Conservation (phyloP, 176 grass and related monocot species). For the Thalia dealbata region DNA sequence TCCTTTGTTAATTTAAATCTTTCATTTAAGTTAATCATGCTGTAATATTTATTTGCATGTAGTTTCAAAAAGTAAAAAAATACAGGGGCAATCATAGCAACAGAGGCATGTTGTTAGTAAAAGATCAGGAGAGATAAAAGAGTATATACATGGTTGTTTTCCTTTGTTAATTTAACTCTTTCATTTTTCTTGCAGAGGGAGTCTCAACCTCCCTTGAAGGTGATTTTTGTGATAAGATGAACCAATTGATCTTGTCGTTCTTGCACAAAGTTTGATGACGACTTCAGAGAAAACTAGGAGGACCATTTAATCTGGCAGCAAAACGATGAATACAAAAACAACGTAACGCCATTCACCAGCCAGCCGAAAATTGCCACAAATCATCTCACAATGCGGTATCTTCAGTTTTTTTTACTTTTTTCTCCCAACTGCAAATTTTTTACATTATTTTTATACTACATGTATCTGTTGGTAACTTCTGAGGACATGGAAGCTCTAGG, state of each 20-base stretch:
- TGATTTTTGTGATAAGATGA: conserved; percentile 89
- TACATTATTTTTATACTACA: background rate
- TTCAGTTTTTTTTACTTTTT: conserved; percentile 9
- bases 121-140: too few relatives aligned
- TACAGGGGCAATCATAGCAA: too few relatives aligned
- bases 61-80: too few relatives aligned
- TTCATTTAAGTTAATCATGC: too few relatives aligned
- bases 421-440: background rate
- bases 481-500: conserved; percentile 45
- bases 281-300: too few relatives aligned
- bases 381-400: conserved; percentile 32
- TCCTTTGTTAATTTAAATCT: background rate
- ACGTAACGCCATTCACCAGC: conserved; percentile 31
- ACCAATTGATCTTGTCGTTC: conserved; percentile 44
- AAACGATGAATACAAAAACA: conserved; percentile 41
- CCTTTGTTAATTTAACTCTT: background rate
- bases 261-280: conserved; percentile 63
- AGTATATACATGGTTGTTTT: background rate
- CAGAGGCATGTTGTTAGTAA: too few relatives aligned
- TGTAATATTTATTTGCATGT: too few relatives aligned
- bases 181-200: conserved; percentile 45
- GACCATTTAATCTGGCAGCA: conserved; percentile 45
- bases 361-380: conserved; percentile 36
- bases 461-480: conserved; percentile 11
- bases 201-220: conserved; percentile 82